Base-by-base conservation (phyloP, 1,284 basidiomycete species). In the Ceratobasidium sp. region DNA sequence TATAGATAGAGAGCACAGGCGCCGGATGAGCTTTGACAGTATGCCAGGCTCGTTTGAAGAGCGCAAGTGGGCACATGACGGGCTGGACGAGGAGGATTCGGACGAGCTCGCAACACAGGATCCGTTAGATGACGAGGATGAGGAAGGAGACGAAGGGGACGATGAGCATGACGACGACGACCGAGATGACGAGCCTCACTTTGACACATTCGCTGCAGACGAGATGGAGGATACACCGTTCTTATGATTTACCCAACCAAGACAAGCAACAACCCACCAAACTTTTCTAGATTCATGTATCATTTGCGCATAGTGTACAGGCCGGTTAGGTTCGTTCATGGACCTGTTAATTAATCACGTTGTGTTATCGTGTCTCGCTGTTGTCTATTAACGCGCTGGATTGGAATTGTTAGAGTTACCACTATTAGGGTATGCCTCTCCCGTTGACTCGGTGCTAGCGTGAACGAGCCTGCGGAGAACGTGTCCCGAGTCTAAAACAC, bases 141-240 rank as follows among this genome's bases (percentile, higher is more conserved):
- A 82, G 31, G 82, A 78, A 10, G 79, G 77, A 15, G 76, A 79
- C n/a, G 81, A 77, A 20, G 80, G 78, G 0, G 81, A 79, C 51
- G 86, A 87, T 28, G 83, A 83, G n/a, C 82, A 83, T 11, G 83
- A 85, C 45, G 82, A 84, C 67, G 83, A 83, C 67, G 87, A 87
- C 26, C 35, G 37, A 61, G 88, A 88, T 76, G 87, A 86, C 47
- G 88, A 91, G 79, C 88, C 90, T 77, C 88, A 88, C 23, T 92
- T 94, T 81, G 93, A 94, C 82, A 84, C 95, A 77, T 84, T 93
- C 61, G 93, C 92, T 53, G 89, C 92, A 15, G 93, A 91, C 20
- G 93, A 94, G 86, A 95, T 95, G 94, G 89, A 90, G 85, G 91
- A 91, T 81, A 92, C 94, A 31, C 92, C 93, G 28, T 95, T 93